These are phyloP conservation scores for Apiospora saccharicola DNA, from an alignment of 2,329 filamentous ascomycete species.

Conservation along the genomic window DNA sequence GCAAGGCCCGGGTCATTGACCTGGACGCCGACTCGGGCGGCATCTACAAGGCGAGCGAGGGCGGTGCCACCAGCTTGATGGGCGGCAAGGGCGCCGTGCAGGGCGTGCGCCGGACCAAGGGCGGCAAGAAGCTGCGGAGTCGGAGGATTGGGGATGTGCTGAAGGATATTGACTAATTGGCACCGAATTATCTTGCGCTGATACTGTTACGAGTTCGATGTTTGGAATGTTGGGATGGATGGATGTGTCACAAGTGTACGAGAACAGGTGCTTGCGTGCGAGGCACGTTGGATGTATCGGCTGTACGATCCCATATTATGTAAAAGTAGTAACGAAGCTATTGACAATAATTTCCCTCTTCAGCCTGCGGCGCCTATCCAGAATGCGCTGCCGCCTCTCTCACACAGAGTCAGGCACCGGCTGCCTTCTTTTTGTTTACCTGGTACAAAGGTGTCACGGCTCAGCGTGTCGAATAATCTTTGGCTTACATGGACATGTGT, in stretches of 20 bases:
- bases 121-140: conserved; percentile 16
- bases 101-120: background rate
- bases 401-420: background rate
- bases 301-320: background rate
- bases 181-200: no score
- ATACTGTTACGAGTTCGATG: background rate
- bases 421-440: background rate
- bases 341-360: background rate
- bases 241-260: background rate
- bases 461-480: background rate
- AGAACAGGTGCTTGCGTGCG: background rate
- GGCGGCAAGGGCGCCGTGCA: conserved; percentile 3
- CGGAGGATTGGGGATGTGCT: background rate
- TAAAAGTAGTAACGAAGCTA: conserved; percentile 1
- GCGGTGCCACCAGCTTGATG: background rate
- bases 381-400: background rate
- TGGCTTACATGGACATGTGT: background rate
- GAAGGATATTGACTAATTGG: conserved; percentile 17
- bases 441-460: background rate
- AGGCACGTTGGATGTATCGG: background rate
- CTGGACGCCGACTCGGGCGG: conserved; percentile 45
- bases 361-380: background rate
- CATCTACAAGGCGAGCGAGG: conserved; percentile 49
- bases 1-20: conserved; percentile 51
- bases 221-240: no score